Evolutionary conservation across 1,139 yeast genomes (phyloP).

Genomic region (Nakaseomyces sp.): DNA sequence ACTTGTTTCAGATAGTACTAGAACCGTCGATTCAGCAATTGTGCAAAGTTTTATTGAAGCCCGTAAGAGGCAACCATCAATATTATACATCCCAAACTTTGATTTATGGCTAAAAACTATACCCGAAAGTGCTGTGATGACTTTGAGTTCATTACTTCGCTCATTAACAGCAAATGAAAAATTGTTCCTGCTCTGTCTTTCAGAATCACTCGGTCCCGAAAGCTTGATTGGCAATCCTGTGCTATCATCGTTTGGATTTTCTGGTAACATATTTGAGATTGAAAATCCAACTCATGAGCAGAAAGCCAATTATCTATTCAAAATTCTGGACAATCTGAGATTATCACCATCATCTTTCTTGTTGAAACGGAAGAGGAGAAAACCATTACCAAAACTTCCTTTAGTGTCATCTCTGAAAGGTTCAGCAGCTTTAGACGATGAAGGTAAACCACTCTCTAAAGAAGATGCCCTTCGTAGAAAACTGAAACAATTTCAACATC

Average conservation of each 20-base stretch:
- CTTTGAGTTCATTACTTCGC: slow-evolving; percentile 61
- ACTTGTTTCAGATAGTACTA: slow-evolving; percentile 68
- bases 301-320: slow-evolving; percentile 45
- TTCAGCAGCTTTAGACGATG: slow-evolving; percentile 16
- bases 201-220: slow-evolving; percentile 38
- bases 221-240: slow-evolving; percentile 9
- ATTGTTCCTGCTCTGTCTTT: slow-evolving; percentile 67
- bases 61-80: slow-evolving; percentile 81
- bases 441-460: slow-evolving; percentile 20
- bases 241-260: slow-evolving; percentile 28
- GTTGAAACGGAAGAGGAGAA: slow-evolving; percentile 34
- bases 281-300: slow-evolving; percentile 38
- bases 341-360: slow-evolving; percentile 56
- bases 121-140: slow-evolving; percentile 60
- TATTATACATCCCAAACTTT: slow-evolving; percentile 73
- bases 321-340: slow-evolving; percentile 44
- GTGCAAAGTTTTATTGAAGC: slow-evolving; percentile 86
- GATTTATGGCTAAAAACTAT: slow-evolving; percentile 70
- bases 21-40: slow-evolving; percentile 76
- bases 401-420: slow-evolving; percentile 31
- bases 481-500: slow-evolving; percentile 48
- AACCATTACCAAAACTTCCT: slow-evolving; percentile 36
- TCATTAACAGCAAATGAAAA: slow-evolving; percentile 65
- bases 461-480: slow-evolving; percentile 25
- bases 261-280: slow-evolving; percentile 40